These are phyloP conservation scores for Malassezia dermatis DNA, from an alignment of 1,284 basidiomycete species.

Conservation along the genomic window DNA sequence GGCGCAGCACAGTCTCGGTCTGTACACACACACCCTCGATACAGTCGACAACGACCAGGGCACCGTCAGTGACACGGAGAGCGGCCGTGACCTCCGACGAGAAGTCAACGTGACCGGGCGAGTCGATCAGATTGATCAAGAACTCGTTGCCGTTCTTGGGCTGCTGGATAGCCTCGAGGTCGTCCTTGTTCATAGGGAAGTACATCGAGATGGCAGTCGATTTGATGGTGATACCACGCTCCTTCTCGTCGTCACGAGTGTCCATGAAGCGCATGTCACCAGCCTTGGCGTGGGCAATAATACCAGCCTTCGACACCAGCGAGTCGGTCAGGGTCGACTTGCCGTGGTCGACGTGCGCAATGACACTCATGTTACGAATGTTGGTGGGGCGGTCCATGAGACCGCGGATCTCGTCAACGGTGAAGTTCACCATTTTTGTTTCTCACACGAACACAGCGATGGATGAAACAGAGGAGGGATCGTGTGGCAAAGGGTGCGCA, in stretches of 20 bases:
- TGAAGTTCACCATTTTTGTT: conserved; percentile 46
- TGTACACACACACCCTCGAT: conserved; percentile 99
- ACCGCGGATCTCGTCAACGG: conserved; percentile 63
- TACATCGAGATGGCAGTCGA: conserved; percentile 99
- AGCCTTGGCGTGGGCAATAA: conserved; percentile 88
- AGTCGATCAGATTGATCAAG: conserved; percentile 99
- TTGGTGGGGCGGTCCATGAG: conserved; percentile 83
- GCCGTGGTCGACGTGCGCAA: conserved; percentile 78
- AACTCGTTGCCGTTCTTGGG: conserved; percentile 89
- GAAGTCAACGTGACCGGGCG: conserved; percentile 99
- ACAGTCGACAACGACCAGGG: conserved; percentile 92
- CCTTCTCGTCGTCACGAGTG: conserved; percentile 95
- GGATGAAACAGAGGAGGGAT: neutral
- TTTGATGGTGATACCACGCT: conserved; percentile 99
- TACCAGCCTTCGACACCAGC: conserved; percentile 98
- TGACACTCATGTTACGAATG: conserved; percentile 79
- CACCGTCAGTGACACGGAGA: conserved; percentile 92
- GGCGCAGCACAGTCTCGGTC: conserved; percentile 97
- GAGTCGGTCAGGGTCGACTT: conserved; percentile 99
- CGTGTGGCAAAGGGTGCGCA: conserved; percentile 16
- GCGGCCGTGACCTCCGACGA: conserved; percentile 99
- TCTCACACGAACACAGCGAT: conserved; percentile 11
- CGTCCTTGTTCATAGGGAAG: conserved; percentile 84
- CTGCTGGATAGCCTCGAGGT: conserved; percentile 66
- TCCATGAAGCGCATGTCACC: conserved; percentile 94